Evolutionary conservation across 345 rosid genomes (phyloP).

Genomic region (Anacardium occidentale): DNA sequence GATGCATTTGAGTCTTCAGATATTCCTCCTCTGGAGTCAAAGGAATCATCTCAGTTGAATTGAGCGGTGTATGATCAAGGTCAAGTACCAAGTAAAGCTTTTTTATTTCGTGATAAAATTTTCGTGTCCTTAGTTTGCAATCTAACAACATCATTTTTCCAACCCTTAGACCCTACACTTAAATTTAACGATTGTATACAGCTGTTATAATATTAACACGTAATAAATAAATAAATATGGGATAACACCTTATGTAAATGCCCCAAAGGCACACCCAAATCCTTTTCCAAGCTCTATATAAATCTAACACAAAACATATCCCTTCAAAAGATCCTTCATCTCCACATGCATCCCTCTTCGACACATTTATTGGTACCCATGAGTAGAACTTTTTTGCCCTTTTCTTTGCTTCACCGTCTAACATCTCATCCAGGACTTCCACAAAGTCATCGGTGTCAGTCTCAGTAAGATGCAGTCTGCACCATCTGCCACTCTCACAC

Average conservation of each 20-base stretch:
- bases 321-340: constrained; percentile 54
- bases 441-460: too few relatives aligned
- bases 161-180: constrained; percentile 66
- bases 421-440: too few relatives aligned
- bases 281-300: constrained; percentile 49
- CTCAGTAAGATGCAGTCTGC: too few relatives aligned
- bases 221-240: too few relatives aligned
- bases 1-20: constrained; percentile 58
- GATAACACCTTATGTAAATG: constrained; percentile 54
- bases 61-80: constrained; percentile 87
- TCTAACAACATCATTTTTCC: constrained; percentile 63
- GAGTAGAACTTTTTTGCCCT: too few relatives aligned
- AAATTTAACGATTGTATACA: too few relatives aligned
- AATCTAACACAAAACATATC: constrained; percentile 70
- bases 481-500: too few relatives aligned
- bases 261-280: constrained; percentile 66
- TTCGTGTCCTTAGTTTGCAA: constrained; percentile 59
- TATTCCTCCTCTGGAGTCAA: constrained; percentile 71
- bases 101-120: constrained; percentile 44
- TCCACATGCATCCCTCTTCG: too few relatives aligned
- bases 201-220: too few relatives aligned
- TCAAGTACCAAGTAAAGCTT: constrained; percentile 84
- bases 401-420: too few relatives aligned
- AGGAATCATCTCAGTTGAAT: constrained; percentile 52
- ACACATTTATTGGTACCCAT: too few relatives aligned